Evolutionary conservation across 2,329 filamentous ascomycete species (phyloP).

Genomic region (Colletotrichum sidae): DNA sequence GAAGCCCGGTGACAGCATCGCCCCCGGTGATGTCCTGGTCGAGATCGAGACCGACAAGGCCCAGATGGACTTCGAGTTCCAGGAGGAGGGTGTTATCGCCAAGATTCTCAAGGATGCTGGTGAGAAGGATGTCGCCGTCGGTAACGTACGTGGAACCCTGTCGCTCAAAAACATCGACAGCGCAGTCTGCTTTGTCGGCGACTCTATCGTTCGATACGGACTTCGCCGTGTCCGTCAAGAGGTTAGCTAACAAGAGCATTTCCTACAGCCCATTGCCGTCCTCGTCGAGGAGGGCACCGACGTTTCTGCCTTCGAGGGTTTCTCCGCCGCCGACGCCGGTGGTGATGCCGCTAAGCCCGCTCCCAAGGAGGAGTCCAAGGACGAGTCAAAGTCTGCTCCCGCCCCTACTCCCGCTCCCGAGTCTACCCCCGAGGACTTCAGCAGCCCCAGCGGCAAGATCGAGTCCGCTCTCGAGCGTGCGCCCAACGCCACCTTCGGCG

Average conservation of each 20-base stretch:
- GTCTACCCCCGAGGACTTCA: slow-evolving; percentile 48
- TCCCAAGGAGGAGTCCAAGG: slow-evolving; percentile 74
- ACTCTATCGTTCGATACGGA: neutral
- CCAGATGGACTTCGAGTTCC: slow-evolving; percentile 99
- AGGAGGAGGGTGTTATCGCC: slow-evolving; percentile 95
- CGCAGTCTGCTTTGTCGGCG: neutral
- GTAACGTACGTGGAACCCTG: slow-evolving; percentile 77
- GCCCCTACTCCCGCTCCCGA: slow-evolving; percentile 66
- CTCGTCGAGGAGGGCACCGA: slow-evolving; percentile 93
- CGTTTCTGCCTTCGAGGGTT: slow-evolving; percentile 87
- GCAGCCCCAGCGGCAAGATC: slow-evolving; percentile 83
- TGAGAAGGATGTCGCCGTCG: slow-evolving; percentile 92
- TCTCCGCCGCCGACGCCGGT: slow-evolving; percentile 90
- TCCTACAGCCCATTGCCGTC: slow-evolving; percentile 87
- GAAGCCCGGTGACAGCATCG: slow-evolving; percentile 88
- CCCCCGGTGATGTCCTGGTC: slow-evolving; percentile 93
- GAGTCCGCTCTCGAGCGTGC: slow-evolving; percentile 87
- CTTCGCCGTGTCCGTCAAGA: no score
- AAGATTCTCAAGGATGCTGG: slow-evolving; percentile 94
- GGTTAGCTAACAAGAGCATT: neutral
- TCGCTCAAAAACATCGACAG: neutral
- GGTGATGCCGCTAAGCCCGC: slow-evolving; percentile 76
- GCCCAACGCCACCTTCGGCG: slow-evolving; percentile 77
- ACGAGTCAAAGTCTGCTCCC: slow-evolving; percentile 71
- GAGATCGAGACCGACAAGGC: slow-evolving; percentile 99